Conservation (phyloP, 768 basidiomycete genomes). For the Russula dissimulans region DNA sequence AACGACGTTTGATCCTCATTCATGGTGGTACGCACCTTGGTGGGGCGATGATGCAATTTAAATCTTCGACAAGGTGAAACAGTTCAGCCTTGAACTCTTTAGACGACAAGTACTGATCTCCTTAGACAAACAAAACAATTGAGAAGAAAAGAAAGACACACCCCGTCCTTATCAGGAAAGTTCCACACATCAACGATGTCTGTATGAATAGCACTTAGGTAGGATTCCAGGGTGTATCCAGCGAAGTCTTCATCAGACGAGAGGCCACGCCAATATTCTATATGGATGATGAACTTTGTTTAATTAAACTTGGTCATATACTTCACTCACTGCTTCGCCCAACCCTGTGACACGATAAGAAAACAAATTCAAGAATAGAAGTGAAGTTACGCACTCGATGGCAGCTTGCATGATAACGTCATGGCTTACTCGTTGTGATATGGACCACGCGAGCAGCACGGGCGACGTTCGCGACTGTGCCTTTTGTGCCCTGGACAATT, state of each 20-base stretch:
- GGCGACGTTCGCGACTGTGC: not conserved
- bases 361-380: not conserved
- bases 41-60: not conserved
- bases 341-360: not conserved
- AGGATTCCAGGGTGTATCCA: not conserved
- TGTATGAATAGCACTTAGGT: not conserved
- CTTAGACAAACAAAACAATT: not conserved
- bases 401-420: not conserved
- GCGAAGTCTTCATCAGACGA: not conserved
- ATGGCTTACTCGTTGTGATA: conserved; percentile 2
- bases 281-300: not conserved
- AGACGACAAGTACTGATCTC: not conserved
- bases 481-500: not conserved
- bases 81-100: not conserved
- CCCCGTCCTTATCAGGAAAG: not conserved
- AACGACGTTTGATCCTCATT: not conserved
- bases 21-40: not conserved
- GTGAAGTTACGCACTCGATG: not conserved
- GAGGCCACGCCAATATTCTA: conserved; percentile 5
- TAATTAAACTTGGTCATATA: not conserved
- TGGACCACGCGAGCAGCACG: conserved; percentile 1
- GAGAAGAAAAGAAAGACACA: not conserved
- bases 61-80: not conserved
- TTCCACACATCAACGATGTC: conserved; percentile 6
- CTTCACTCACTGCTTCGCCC: conserved; percentile 4